Evolutionary conservation across 2,329 filamentous ascomycete species (phyloP).

Genomic region (Chaetomiaceae sp.): DNA sequence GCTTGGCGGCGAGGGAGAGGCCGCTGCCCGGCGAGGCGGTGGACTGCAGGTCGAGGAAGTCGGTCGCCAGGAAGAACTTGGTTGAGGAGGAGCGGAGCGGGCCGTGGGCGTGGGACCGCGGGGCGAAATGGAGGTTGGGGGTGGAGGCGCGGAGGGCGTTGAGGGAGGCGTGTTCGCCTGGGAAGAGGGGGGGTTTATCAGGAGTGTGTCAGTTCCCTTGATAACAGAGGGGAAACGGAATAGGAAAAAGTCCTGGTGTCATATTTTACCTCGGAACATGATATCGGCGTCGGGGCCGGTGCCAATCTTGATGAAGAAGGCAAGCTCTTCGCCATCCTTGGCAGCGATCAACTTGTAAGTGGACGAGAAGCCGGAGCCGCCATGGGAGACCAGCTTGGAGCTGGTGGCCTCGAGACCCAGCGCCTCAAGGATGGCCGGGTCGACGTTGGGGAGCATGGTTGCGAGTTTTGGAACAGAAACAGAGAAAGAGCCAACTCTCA

Average conservation of each 20-base stretch:
- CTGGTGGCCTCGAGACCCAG: constrained; percentile 52
- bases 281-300: constrained; percentile 51
- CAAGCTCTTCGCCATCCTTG: constrained; percentile 21
- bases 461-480: neutral
- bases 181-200: neutral
- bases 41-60: constrained; percentile 66
- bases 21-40: constrained; percentile 40
- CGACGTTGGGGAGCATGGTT: constrained; percentile 46
- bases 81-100: constrained; percentile 47
- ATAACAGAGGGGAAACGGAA: neutral
- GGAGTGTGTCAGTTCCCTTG: neutral
- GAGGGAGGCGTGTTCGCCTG: constrained; percentile 76
- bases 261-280: constrained; percentile 58
- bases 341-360: constrained; percentile 43
- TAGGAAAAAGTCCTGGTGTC: no score
- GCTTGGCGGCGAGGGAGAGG: constrained; percentile 63
- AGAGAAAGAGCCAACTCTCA: no score
- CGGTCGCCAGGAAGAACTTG: constrained; percentile 61
- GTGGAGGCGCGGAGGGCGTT: constrained; percentile 72
- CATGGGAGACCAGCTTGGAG: constrained; percentile 55
- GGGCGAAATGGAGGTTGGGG: constrained; percentile 74
- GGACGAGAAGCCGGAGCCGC: constrained; percentile 63
- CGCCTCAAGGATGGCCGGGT: constrained; percentile 58
- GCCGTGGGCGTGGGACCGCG: constrained; percentile 70
- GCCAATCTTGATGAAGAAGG: constrained; percentile 70